These are phyloP conservation scores for Trametes cingulata DNA, from an alignment of 768 basidiomycete genomes.

Conservation along the genomic window DNA sequence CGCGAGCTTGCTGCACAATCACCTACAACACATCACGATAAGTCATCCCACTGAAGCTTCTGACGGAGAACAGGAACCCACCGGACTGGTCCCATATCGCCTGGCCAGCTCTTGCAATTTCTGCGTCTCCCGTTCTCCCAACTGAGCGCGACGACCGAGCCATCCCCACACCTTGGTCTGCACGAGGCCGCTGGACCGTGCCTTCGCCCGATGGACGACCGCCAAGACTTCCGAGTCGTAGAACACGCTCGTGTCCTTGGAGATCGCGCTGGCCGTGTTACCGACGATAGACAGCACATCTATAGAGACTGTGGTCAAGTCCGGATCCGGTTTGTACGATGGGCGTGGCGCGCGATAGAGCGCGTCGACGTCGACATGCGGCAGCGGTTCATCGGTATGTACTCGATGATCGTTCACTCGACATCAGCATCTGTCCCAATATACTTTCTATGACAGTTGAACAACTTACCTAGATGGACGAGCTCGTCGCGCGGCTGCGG, in stretches of 20 bases:
- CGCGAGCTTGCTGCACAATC: slow-evolving; percentile 57
- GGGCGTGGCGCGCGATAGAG: slow-evolving; percentile 40
- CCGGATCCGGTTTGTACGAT: slow-evolving; percentile 32
- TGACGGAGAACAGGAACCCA: slow-evolving; percentile 35
- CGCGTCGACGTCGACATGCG: slow-evolving; percentile 48
- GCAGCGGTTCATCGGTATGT: slow-evolving; percentile 45
- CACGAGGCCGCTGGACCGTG: slow-evolving; percentile 62
- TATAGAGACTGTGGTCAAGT: slow-evolving; percentile 63
- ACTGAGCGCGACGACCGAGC: slow-evolving; percentile 56
- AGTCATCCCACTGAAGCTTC: background rate
- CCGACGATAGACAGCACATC: slow-evolving; percentile 67
- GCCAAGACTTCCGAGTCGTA: slow-evolving; percentile 74
- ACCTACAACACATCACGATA: slow-evolving; percentile 24
- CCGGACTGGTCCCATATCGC: slow-evolving; percentile 67
- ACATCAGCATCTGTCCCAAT: background rate
- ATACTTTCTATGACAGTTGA: background rate
- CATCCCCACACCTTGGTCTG: slow-evolving; percentile 76
- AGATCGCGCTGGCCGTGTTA: slow-evolving; percentile 46
- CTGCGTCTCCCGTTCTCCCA: slow-evolving; percentile 60
- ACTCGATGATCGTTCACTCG: slow-evolving; percentile 29
- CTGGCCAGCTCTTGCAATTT: slow-evolving; percentile 72
- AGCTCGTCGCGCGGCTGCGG: background rate
- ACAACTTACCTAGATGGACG: slow-evolving; percentile 18
- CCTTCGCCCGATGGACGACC: slow-evolving; percentile 70
- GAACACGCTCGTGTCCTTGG: slow-evolving; percentile 53